Percentiles rank a stretch among this genome's conserved stretches.
Evolutionary conservation across 2,329 filamentous ascomycete genomes (phyloP).

Genomic region (Fusarium sp.): DNA sequence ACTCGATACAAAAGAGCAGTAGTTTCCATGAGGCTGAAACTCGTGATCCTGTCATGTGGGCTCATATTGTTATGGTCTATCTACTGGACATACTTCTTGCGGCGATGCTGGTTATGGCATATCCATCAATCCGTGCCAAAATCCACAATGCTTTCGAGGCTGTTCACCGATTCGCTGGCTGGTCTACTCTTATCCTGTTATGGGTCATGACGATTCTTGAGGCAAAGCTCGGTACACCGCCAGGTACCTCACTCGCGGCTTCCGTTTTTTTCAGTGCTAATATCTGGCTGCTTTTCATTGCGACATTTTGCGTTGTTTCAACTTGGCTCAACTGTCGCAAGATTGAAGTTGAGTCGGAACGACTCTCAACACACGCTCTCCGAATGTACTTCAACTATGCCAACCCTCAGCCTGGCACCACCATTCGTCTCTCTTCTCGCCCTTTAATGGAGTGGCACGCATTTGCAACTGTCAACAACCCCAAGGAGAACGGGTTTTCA

Average conservation of each 20-base stretch:
- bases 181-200: conserved; percentile 28
- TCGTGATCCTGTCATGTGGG: conserved; percentile 7
- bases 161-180: conserved; percentile 33
- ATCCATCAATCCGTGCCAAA: conserved; percentile 23
- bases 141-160: conserved; percentile 33
- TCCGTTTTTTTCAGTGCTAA: conserved; percentile 51
- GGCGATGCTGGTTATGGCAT: conserved; percentile 31
- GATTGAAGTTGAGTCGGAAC: conserved; percentile 69
- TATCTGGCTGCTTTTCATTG: conserved; percentile 72
- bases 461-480: conserved; percentile 75
- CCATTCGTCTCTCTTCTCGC: conserved; percentile 67
- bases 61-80: conserved; percentile 26
- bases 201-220: conserved; percentile 58
- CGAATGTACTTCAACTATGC: conserved; percentile 74
- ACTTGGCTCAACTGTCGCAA: conserved; percentile 77
- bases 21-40: neutral
- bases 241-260: conserved; percentile 43
- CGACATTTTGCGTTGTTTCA: conserved; percentile 70
- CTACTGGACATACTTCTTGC: conserved; percentile 24
- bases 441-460: conserved; percentile 76
- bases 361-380: conserved; percentile 74
- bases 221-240: conserved; percentile 66
- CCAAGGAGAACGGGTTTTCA: conserved; percentile 64
- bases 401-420: conserved; percentile 55
- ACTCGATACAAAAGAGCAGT: conserved; percentile 32